Percentiles rank a stretch among this genome's conserved stretches.
phyloP scores from a whole-genome alignment of 192 early-diverging fungal species.

The Coemansia sp. region DNA sequence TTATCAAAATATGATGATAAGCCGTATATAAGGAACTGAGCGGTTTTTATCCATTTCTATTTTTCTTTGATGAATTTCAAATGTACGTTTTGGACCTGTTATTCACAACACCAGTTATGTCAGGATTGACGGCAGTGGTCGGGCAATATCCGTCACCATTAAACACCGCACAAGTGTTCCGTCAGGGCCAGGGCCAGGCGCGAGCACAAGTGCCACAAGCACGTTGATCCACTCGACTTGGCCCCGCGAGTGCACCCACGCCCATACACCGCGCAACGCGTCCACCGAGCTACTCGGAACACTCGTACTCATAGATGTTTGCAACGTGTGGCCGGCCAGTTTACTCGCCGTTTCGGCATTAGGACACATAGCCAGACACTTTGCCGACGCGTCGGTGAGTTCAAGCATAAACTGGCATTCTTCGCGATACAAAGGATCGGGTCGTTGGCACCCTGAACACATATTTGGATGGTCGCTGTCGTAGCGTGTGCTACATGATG shows the following conservation, averaged over 20 bases:
- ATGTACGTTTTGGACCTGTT: no score
- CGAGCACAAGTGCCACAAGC: constrained; percentile 13
- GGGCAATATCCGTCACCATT: constrained; percentile 7
- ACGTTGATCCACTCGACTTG: background rate
- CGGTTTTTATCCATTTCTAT: no score
- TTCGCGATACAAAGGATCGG: background rate
- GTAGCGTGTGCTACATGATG: constrained; percentile 2
- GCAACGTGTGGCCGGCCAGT: constrained; percentile 7
- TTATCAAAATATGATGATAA: no score
- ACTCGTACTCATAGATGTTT: background rate
- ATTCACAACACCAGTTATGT: no score
- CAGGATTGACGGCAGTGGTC: background rate
- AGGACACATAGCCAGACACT: constrained; percentile 16
- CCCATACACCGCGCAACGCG: constrained; percentile 5
- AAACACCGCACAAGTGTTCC: constrained; percentile 10
- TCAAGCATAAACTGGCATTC: constrained; percentile 15
- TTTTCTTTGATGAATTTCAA: no score
- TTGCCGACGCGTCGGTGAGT: constrained; percentile 16
- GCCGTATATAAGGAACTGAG: no score
- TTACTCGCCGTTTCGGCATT: background rate
- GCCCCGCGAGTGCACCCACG: background rate
- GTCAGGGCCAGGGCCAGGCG: constrained; percentile 10
- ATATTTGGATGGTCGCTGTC: background rate
- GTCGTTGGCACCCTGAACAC: constrained; percentile 6
- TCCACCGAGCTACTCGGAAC: background rate